Evolutionary conservation across 192 early-diverging fungal genomes (phyloP).

Genomic region (Coemansia aciculifera): DNA sequence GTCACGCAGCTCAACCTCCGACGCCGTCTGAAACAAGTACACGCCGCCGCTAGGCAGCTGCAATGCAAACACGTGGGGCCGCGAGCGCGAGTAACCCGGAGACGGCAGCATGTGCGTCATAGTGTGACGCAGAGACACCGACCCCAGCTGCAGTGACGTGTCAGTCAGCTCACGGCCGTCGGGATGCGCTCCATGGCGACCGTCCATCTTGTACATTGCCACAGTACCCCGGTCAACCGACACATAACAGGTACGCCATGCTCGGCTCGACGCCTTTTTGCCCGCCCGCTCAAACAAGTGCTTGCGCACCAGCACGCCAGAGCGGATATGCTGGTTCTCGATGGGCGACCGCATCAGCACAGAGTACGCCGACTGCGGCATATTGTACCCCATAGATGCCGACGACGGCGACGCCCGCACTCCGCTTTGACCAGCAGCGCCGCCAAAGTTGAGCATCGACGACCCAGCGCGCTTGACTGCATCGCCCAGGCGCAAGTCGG

Average conservation of each 20-base stretch:
- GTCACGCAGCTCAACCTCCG: slow-evolving; percentile 67
- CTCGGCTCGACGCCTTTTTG: slow-evolving; percentile 79
- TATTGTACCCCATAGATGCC: slow-evolving; percentile 27
- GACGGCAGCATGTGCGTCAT: slow-evolving; percentile 81
- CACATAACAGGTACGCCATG: slow-evolving; percentile 82
- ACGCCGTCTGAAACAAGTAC: slow-evolving; percentile 85
- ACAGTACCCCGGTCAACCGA: slow-evolving; percentile 75
- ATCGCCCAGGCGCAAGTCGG: slow-evolving; percentile 25
- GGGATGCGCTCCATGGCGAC: slow-evolving; percentile 43
- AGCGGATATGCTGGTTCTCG: slow-evolving; percentile 54
- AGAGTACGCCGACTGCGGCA: slow-evolving; percentile 31
- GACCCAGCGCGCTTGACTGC: slow-evolving; percentile 26
- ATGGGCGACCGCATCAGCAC: slow-evolving; percentile 50
- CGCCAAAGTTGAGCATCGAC: slow-evolving; percentile 41
- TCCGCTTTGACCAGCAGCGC: slow-evolving; percentile 1
- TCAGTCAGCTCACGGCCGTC: slow-evolving; percentile 57
- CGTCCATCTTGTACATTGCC: slow-evolving; percentile 79
- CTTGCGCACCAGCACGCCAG: slow-evolving; percentile 78
- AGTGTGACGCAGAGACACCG: slow-evolving; percentile 73
- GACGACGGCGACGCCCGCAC: slow-evolving; percentile 48
- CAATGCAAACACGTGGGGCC: slow-evolving; percentile 84
- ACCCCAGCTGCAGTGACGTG: slow-evolving; percentile 56
- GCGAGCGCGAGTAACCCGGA: slow-evolving; percentile 76
- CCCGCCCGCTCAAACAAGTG: slow-evolving; percentile 74
- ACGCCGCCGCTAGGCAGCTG: slow-evolving; percentile 79